Base-by-base conservation (phyloP, 345 rosid genomes). In the Trapa bicornis region DNA sequence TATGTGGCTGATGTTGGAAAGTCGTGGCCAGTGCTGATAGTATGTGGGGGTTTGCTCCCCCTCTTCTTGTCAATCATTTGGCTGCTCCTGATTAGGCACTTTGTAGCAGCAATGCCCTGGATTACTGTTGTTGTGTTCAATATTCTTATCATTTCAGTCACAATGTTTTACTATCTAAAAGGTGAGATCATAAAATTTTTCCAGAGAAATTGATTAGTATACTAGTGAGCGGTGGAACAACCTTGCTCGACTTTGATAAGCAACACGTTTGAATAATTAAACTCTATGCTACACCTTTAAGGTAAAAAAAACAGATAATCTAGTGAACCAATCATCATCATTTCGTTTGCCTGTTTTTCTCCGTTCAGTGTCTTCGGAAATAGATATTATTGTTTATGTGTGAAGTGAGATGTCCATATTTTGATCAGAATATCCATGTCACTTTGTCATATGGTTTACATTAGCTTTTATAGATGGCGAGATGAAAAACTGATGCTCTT, bases 21-120 rank as follows among this genome's bases (percentile, higher is more conserved):
- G 75, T 73, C 99, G n/a, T 94, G 99, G 99, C 85, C 92, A 0
- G 96, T 91, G 9, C 79, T 94, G 78, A 87, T 94, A 56, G 91
- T 91, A 67, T 94, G 99, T 73, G 99, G 99, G 72, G 96, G 96
- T 65, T 84, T 94, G 52, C 76, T 91, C 71, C 99, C 99, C 0
- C 82, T 94, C 45, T 82, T 91, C 80, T 76, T 94, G 64, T 91
- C 99, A 67, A 82, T 94, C 54, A 78, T 94, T 58, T 94, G 99
- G 99, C 79, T 94, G 69, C 85, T 94, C 69, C 79, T 94, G 78
- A 87, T 94, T 75, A 86, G 97, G 9, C 89, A 91, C 75, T 91
- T 94, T 78, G 99, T 94, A 69, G 80, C 86, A 42, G 97, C 95
- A 68, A 91, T 94, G 96, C 99, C 99, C 10, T 94, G 99, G 97